phyloP scores from a whole-genome alignment of 805 yeast species.

The Candida hungchunana region DNA sequence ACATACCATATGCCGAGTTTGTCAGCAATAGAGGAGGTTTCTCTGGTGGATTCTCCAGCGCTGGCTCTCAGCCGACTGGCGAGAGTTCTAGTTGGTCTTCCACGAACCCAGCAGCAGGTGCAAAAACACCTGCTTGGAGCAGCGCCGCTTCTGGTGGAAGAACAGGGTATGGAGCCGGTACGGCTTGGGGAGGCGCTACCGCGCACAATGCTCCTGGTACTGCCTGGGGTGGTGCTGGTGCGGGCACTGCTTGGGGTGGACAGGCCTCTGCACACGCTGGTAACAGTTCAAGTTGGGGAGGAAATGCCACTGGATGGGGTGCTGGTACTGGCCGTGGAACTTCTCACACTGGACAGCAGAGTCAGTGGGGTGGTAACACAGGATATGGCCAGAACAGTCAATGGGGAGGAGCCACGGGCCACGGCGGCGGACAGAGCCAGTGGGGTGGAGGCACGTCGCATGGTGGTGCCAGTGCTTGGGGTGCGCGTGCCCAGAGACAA shows the following conservation, averaged over 20 bases:
- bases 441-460: slow-evolving; percentile 27
- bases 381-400: too few species aligned
- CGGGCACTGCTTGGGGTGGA: slow-evolving; percentile 40
- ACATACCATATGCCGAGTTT: slow-evolving; percentile 76
- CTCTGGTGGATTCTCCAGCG: slow-evolving; percentile 13
- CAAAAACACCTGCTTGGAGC: slow-evolving; percentile 42
- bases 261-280: slow-evolving; percentile 9
- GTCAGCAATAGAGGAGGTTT: slow-evolving; percentile 43
- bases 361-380: slow-evolving; percentile 3
- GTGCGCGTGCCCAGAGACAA: slow-evolving; percentile 29
- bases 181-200: slow-evolving; percentile 34
- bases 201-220: slow-evolving; percentile 40
- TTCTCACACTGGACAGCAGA: background rate
- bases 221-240: slow-evolving; percentile 41
- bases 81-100: slow-evolving; percentile 12
- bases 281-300: slow-evolving; percentile 20
- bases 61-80: slow-evolving; percentile 22
- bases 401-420: too few species aligned
- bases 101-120: slow-evolving; percentile 29
- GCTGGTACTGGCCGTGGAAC: background rate
- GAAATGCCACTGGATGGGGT: slow-evolving; percentile 27
- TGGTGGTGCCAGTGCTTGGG: slow-evolving; percentile 38
- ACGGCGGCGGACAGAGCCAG: background rate
- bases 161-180: slow-evolving; percentile 15
- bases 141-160: slow-evolving; percentile 38